A percentile compares a stretch with the other conserved stretches of the same genome.
phyloP scores from a whole-genome alignment of 331 rosid species.

The Spiraea crenata region DNA sequence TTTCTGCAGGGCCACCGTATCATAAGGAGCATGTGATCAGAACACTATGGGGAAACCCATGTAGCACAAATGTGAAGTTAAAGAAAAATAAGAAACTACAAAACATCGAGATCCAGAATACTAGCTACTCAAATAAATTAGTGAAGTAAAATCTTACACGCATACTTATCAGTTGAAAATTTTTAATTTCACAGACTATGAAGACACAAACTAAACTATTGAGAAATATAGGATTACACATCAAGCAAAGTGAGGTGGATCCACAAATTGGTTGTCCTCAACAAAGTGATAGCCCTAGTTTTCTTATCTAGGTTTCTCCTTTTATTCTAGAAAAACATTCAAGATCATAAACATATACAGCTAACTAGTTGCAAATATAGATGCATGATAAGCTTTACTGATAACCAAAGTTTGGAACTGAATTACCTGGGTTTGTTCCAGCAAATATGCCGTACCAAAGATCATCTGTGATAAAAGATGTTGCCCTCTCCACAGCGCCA shows the following conservation, averaged over 20 bases:
- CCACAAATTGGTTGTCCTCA: background rate
- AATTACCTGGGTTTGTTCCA: slow-evolving; percentile 97
- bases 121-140: slow-evolving; percentile 4
- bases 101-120: slow-evolving; percentile 10
- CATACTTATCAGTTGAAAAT: background rate
- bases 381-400: slow-evolving; percentile 14
- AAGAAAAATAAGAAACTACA: slow-evolving; percentile 13
- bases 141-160: too few species aligned
- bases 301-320: background rate
- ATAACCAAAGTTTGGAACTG: slow-evolving; percentile 22
- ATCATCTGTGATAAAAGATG: slow-evolving; percentile 94
- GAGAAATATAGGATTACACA: background rate
- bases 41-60: slow-evolving; percentile 25
- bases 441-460: slow-evolving; percentile 98
- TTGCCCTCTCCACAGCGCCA: slow-evolving; percentile 99
- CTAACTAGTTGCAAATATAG: background rate
- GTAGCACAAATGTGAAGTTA: slow-evolving; percentile 25
- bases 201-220: background rate
- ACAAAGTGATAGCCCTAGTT: background rate
- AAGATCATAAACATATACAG: background rate
- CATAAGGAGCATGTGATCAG: slow-evolving; percentile 22
- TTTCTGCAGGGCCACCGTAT: slow-evolving; percentile 69
- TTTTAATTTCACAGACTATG: background rate
- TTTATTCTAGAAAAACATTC: background rate
- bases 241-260: background rate